These are phyloP conservation scores for Ilex aquifolium DNA, from an alignment of 257 asterid species.

Conservation along the genomic window DNA sequence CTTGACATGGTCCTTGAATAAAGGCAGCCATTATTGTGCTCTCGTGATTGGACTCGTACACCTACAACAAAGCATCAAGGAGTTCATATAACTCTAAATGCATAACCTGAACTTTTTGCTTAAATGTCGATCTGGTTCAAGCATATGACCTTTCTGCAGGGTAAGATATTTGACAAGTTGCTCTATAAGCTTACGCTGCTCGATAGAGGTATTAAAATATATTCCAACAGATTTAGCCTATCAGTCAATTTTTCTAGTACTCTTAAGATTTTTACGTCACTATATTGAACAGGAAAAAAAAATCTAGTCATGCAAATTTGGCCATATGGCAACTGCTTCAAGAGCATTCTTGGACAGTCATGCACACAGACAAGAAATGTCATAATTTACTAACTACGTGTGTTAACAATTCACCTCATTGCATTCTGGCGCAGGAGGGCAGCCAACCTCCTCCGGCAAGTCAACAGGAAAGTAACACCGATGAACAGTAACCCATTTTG, in stretches of 20 bases:
- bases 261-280: background rate
- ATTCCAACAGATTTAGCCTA: background rate
- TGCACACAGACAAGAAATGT: background rate
- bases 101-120: background rate
- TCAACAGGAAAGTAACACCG: conserved; percentile 87
- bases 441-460: conserved; percentile 90
- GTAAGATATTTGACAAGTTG: background rate
- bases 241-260: background rate
- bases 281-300: too few species aligned
- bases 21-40: conserved; percentile 56
- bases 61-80: conserved; percentile 39
- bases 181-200: background rate
- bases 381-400: background rate
- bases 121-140: background rate
- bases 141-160: background rate
- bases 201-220: background rate
- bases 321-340: conserved; percentile 1
- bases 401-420: conserved; percentile 55
- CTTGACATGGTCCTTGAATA: conserved; percentile 75
- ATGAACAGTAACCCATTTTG: conserved; percentile 67
- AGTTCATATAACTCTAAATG: background rate
- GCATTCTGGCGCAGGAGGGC: conserved; percentile 85
- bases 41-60: conserved; percentile 63
- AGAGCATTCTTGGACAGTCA: background rate
- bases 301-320: background rate